Evolutionary conservation across 352 stramenopile genomes (phyloP).

Genomic region (Phytophthora meadii): DNA sequence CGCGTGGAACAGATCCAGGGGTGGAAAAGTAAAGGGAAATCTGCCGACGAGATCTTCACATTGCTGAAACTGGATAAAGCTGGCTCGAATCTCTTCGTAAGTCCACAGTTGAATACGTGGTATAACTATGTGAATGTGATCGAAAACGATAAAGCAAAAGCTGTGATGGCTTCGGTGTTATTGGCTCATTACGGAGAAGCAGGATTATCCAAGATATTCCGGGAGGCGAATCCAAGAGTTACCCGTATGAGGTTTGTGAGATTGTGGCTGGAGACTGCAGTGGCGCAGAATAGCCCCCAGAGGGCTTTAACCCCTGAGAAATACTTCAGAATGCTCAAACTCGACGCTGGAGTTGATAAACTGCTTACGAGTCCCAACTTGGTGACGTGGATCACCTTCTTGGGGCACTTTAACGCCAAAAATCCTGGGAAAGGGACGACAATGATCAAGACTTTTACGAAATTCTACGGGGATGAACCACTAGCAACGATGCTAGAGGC

Average conservation of each 20-base stretch:
- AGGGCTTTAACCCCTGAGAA: not conserved
- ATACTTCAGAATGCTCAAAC: conserved; percentile 5
- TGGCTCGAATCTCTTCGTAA: conserved; percentile 2
- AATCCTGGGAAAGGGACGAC: conserved; percentile 9
- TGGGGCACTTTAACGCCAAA: not conserved
- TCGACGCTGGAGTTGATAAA: conserved; percentile 1
- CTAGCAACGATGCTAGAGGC: conserved; percentile 14
- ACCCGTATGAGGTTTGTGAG: conserved; percentile 8
- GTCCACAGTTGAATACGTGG: conserved; percentile 6
- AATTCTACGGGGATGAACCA: conserved; percentile 5
- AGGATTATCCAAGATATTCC: conserved; percentile 3
- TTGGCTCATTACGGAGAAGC: conserved; percentile 6
- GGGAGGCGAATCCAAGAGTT: not conserved
- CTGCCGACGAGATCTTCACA: conserved; percentile 3
- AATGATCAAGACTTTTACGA: conserved; percentile 18
- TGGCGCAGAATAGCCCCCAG: not conserved
- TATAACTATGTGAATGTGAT: conserved; percentile 5
- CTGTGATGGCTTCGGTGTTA: conserved; percentile 2
- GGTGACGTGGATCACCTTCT: conserved; percentile 2
- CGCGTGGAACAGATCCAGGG: not conserved
- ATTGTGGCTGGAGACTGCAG: conserved; percentile 4
- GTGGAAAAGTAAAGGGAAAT: not conserved
- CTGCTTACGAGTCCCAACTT: conserved; percentile 8
- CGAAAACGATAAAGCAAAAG: not conserved
- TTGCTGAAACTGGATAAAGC: conserved; percentile 5